phyloP scores from a whole-genome alignment of 768 basidiomycete species.

The Russula vinacea region DNA sequence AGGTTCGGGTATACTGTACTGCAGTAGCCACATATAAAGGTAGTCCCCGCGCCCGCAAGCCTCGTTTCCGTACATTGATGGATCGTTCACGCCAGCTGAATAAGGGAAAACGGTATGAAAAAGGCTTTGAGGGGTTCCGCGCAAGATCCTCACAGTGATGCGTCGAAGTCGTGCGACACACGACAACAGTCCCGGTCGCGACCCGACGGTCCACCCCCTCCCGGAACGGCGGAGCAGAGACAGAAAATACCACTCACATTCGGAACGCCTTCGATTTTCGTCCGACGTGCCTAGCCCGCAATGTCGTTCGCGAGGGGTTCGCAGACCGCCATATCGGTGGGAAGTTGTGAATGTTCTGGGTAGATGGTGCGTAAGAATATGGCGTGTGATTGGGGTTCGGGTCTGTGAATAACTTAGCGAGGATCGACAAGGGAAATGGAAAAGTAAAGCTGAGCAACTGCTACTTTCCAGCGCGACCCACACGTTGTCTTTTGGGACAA shows the following conservation, averaged over 20 bases:
- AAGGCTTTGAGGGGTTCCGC: too few relatives aligned
- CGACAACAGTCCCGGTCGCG: too few relatives aligned
- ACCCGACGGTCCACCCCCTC: too few relatives aligned
- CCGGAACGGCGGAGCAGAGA: too few relatives aligned
- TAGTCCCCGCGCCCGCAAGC: slow-evolving; percentile 40
- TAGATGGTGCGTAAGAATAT: slow-evolving; percentile 19
- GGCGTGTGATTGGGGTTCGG: slow-evolving; percentile 20
- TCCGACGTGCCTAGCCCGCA: slow-evolving; percentile 39
- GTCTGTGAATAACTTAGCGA: slow-evolving; percentile 10
- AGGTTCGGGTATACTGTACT: slow-evolving; percentile 57
- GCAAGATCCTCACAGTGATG: background rate
- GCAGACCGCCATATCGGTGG: slow-evolving; percentile 20
- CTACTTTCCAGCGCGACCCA: too few relatives aligned
- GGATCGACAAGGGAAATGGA: too few relatives aligned
- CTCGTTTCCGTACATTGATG: slow-evolving; percentile 50
- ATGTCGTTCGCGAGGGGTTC: slow-evolving; percentile 18
- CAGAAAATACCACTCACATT: too few relatives aligned
- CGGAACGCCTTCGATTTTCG: slow-evolving; percentile 47
- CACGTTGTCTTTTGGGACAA: too few relatives aligned
- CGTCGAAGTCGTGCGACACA: background rate
- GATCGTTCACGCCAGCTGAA: slow-evolving; percentile 42
- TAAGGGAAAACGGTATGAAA: background rate
- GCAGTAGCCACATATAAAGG: slow-evolving; percentile 44
- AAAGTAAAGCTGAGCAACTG: too few relatives aligned
- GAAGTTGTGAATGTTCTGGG: background rate